Evolutionary conservation across 495 filamentous ascomycete genomes (phyloP), one percentile per base, ranked within the genome.

Genomic region (Trichoderma virens): DNA sequence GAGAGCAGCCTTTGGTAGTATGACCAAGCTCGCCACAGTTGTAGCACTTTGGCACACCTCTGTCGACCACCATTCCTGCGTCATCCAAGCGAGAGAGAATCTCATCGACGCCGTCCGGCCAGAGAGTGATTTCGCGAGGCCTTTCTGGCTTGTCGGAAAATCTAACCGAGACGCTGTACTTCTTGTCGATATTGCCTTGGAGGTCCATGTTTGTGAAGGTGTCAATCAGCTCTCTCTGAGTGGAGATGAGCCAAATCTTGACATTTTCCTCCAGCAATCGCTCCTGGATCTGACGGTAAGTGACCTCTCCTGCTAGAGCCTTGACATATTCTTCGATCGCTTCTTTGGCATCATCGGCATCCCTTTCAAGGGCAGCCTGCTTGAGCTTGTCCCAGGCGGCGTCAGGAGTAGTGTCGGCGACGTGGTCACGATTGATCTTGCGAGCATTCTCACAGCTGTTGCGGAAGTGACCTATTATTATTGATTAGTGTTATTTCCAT

Each of bases 11-110:
- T 66, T 85, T 88, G 3, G 76, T 31, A n/a, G 78, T 82, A 67
- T 97, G 92, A 3, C 92, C 92, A 62, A 94, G 69, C 68, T 93
- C 85, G 16, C 79, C 75, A 69, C 91, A 96, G 70, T 90, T 90
- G 27, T 14, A 31, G 73, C 91, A 96, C 71, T 88, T 86, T 2
- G 84, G 79, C 18, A 92, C 70, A 38, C 83, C 80, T 47, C 87
- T 83, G 43, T 90, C 82, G 65, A 88, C 83, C 2, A 85, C 79
- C 59, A 89, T 76, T 13, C 92, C 92, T 39, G 89, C 89, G 71
- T 93, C 82, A 27, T 67, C 74, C 18, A 97, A 81, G 43, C 92
- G 92, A 66, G 85, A 80, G 1, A 90, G 43, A 66, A 96, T 96
- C 60, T 94, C 87, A 32, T 88, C 88, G 0, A 76, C 62, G 20